A percentile compares a stretch with the other conserved stretches of the same genome.
Evolutionary conservation across 2,329 filamentous ascomycete species (phyloP).

Genomic region (Rhynchosporium secalis): DNA sequence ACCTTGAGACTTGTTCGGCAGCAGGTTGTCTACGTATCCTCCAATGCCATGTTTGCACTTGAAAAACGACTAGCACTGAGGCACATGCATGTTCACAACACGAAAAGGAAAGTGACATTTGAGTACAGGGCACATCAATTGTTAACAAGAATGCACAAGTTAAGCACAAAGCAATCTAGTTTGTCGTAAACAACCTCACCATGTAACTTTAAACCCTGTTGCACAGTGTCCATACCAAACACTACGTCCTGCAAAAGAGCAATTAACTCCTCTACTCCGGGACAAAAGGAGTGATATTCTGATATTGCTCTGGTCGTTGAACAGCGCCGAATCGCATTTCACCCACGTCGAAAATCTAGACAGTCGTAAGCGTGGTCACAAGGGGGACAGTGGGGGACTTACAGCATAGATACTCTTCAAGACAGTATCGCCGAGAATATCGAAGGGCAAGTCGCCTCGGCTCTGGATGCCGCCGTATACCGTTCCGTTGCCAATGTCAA

Average conservation of each 20-base stretch:
- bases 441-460: conserved; percentile 53
- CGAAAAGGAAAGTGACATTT: neutral
- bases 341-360: conserved; percentile 58
- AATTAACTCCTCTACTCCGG: conserved; percentile 13
- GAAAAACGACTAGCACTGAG: too few relatives aligned
- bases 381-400: conserved; percentile 34
- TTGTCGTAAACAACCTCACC: neutral
- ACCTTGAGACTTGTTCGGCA: too few relatives aligned
- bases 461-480: conserved; percentile 62
- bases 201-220: neutral
- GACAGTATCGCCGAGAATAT: conserved; percentile 60
- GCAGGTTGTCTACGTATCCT: too few relatives aligned
- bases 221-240: conserved; percentile 11
- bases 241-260: conserved; percentile 13
- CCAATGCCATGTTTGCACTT: too few relatives aligned
- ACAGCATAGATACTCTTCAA: conserved; percentile 61
- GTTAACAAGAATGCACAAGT: neutral
- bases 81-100: neutral
- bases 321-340: conserved; percentile 57
- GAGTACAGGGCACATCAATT: neutral
- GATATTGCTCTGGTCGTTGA: conserved; percentile 44
- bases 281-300: conserved; percentile 35
- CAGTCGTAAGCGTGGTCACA: conserved; percentile 18
- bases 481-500: conserved; percentile 52
- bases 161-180: conserved; percentile 8